These are phyloP conservation scores for Phytophthora rubi DNA, from an alignment of 352 stramenopile species.

Conservation along the genomic window DNA sequence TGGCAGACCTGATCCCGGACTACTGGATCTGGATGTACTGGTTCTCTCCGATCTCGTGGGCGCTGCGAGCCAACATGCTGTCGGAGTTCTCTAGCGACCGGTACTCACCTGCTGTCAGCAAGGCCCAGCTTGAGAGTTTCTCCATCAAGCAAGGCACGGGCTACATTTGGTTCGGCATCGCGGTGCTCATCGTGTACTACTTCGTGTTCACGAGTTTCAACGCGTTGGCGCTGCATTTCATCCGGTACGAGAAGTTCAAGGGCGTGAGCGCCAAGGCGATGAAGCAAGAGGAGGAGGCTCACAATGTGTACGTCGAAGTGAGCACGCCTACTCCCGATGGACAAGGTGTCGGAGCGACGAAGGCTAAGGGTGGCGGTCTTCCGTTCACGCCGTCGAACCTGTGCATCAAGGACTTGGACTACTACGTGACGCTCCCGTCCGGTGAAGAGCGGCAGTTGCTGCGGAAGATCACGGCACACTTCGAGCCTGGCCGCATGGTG, in stretches of 20 bases:
- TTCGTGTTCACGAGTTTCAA: slow-evolving; percentile 55
- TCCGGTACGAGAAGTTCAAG: slow-evolving; percentile 54
- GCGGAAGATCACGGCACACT: slow-evolving; percentile 52
- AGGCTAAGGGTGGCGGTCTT: slow-evolving; percentile 33
- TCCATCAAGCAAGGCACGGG: slow-evolving; percentile 45
- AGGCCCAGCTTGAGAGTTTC: slow-evolving; percentile 40
- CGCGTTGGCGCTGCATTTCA: slow-evolving; percentile 49
- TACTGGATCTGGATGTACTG: slow-evolving; percentile 88
- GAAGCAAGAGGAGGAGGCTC: slow-evolving; percentile 36
- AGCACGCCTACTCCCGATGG: background rate
- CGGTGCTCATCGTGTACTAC: slow-evolving; percentile 50
- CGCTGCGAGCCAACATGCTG: slow-evolving; percentile 61
- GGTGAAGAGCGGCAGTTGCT: slow-evolving; percentile 62
- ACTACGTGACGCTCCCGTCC: slow-evolving; percentile 64
- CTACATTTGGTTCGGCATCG: slow-evolving; percentile 54
- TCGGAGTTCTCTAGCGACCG: slow-evolving; percentile 57
- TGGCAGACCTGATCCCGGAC: slow-evolving; percentile 66
- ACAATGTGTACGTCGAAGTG: slow-evolving; percentile 43
- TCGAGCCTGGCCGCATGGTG: slow-evolving; percentile 67
- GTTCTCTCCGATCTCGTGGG: slow-evolving; percentile 71
- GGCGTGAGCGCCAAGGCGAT: slow-evolving; percentile 44
- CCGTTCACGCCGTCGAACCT: slow-evolving; percentile 54
- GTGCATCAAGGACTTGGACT: slow-evolving; percentile 58
- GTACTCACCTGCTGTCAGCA: slow-evolving; percentile 33
- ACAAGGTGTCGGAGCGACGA: too few relatives aligned